These are phyloP conservation scores for Cyberlindnera subsufficiens DNA, from an alignment of 805 yeast genomes.

Conservation along the genomic window DNA sequence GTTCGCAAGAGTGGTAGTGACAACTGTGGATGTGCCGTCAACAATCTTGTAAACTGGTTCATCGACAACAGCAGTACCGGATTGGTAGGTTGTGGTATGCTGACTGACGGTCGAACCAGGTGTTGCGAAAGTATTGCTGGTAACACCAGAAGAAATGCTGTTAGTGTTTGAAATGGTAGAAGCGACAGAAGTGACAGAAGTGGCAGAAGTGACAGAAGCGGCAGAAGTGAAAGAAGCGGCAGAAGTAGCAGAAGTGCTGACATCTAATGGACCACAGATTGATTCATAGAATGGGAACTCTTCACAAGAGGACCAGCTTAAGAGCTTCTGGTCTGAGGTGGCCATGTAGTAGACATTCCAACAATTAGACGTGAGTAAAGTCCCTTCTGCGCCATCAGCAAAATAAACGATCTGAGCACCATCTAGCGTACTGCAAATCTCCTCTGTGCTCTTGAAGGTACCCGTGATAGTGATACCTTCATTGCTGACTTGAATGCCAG, in stretches of 20 bases:
- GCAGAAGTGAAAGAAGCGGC: conserved; percentile 4
- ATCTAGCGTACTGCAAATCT: conserved; percentile 10
- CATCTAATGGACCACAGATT: conserved; percentile 7
- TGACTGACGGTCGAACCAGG: background rate
- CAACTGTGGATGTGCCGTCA: background rate
- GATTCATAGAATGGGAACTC: conserved; percentile 22
- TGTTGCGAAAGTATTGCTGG: background rate
- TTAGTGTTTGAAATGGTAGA: conserved; percentile 6
- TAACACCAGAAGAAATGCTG: conserved; percentile 1
- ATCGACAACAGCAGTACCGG: background rate
- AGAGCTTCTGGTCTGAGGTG: conserved; percentile 5
- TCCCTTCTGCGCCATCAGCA: conserved; percentile 8
- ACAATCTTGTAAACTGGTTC: conserved; percentile 5
- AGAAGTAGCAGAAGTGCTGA: conserved; percentile 3
- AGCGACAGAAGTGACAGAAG: conserved; percentile 1
- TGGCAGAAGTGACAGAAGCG: conserved; percentile 1
- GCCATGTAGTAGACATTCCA: conserved; percentile 18
- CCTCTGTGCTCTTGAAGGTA: conserved; percentile 7
- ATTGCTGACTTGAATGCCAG: conserved; percentile 3
- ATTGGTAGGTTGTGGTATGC: background rate
- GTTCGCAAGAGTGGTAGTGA: conserved; percentile 4
- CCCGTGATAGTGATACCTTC: conserved; percentile 17
- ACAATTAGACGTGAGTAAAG: conserved; percentile 21
- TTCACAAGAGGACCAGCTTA: conserved; percentile 20
- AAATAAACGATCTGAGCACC: conserved; percentile 20